These are phyloP conservation scores for Nitzschia palea DNA, from an alignment of 108 stramenopile species.

Conservation along the genomic window DNA sequence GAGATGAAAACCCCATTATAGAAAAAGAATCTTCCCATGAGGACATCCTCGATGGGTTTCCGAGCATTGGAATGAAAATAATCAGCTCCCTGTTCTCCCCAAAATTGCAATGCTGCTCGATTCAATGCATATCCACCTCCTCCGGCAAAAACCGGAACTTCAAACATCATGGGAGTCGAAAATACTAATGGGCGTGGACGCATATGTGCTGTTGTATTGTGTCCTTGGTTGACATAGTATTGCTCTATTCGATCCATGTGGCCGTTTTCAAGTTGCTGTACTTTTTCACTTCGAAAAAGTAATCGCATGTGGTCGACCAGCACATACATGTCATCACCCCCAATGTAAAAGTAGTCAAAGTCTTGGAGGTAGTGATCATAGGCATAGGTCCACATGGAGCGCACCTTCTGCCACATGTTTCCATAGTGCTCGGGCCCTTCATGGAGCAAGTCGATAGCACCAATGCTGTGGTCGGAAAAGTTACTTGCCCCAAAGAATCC, in stretches of 20 bases:
- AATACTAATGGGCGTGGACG: slow-evolving; percentile 1
- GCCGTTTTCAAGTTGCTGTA: not conserved
- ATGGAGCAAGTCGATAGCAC: slow-evolving; percentile 58
- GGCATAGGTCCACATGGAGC: slow-evolving; percentile 81
- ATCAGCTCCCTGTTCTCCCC: not conserved
- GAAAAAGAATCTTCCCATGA: not conserved
- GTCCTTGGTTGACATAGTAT: not conserved
- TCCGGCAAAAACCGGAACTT: slow-evolving; percentile 16
- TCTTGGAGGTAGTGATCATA: slow-evolving; percentile 60
- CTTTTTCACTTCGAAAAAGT: slow-evolving; percentile 13
- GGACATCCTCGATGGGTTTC: slow-evolving; percentile 1
- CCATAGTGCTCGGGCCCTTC: slow-evolving; percentile 70
- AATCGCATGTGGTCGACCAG: slow-evolving; percentile 31
- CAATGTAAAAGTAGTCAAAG: slow-evolving; percentile 82
- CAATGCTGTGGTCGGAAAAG: slow-evolving; percentile 47
- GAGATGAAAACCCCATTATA: not conserved
- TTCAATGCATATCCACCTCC: slow-evolving; percentile 51
- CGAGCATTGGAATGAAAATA: not conserved
- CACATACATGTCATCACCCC: slow-evolving; percentile 71
- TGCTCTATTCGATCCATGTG: not conserved
- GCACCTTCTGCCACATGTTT: slow-evolving; percentile 91
- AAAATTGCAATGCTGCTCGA: slow-evolving; percentile 28
- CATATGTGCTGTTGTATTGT: not conserved
- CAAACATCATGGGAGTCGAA: not conserved
- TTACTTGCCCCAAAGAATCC: slow-evolving; percentile 79